Percentiles rank a stretch among this genome's conserved stretches.
phyloP scores from a whole-genome alignment of 192 early-diverging fungal genomes.

The Linnemannia hyalina region DNA sequence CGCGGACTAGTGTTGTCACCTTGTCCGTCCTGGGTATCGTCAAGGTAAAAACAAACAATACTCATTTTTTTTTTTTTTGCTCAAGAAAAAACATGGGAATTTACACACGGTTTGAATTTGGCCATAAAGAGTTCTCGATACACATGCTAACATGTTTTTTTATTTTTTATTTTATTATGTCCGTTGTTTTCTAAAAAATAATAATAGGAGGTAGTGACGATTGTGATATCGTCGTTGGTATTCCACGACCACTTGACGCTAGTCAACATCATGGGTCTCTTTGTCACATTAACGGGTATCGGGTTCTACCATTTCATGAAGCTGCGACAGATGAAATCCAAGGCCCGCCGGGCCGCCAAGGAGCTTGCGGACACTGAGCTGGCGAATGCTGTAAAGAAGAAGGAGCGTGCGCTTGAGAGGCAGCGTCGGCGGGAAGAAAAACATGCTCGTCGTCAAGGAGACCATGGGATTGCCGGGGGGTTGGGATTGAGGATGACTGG shows the following conservation, averaged over 20 bases:
- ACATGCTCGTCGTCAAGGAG: not conserved
- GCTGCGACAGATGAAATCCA: slow-evolving; percentile 57
- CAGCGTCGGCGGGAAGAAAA: not conserved
- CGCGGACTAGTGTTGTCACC: slow-evolving; percentile 86
- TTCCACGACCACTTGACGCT: slow-evolving; percentile 89
- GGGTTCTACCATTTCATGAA: slow-evolving; percentile 81
- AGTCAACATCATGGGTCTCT: slow-evolving; percentile 80
- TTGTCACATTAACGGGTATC: slow-evolving; percentile 88
- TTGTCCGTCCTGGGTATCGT: slow-evolving; percentile 92
- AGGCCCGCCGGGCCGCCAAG: slow-evolving; percentile 23
- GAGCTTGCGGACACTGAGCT: slow-evolving; percentile 30
- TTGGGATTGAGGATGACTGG: not conserved
- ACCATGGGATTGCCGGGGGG: not conserved
- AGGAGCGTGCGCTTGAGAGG: slow-evolving; percentile 16
- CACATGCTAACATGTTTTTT: not conserved
- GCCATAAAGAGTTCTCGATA: not conserved
- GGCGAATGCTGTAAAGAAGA: slow-evolving; percentile 11
- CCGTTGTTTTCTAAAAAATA: slow-evolving; percentile 21
- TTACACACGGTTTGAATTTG: not conserved
- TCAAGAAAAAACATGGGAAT: not conserved
- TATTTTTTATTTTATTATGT: too few species aligned
- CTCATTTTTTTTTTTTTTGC: too few species aligned
- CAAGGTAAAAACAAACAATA: slow-evolving; percentile 56
- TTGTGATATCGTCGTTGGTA: slow-evolving; percentile 76
- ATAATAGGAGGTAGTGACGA: slow-evolving; percentile 86